Evolutionary conservation across 345 rosid genomes (phyloP), one percentile per base, ranked within the genome.

Genomic region (Odontarrhena argentea): DNA sequence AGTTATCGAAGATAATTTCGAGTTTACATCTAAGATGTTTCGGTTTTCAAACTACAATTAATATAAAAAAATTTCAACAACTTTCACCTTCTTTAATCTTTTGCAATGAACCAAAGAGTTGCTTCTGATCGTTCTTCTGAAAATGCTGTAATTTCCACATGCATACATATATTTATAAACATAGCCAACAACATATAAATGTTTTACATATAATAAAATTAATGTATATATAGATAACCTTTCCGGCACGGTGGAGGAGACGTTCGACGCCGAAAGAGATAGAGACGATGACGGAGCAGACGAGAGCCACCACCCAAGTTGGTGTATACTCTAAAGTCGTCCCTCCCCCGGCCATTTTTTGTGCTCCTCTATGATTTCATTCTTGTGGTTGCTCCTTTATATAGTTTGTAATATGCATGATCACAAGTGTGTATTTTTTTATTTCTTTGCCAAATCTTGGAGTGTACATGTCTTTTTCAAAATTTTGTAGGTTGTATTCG

Each of bases 301-400:
- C 97, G 5, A 75, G 76, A 14, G 98, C 91, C 9, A 92, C 86
- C 11, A 91, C 85, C 97, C 97, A 87, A 6, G 96, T 91, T 9
- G 97, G 92, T 2, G 96, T 87, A 36, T 76, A 77, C 80, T 89
- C 96, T 46, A 92, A 78, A 9, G 79, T 74, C 18, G 80, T 74
- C 24, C 86, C 92, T 67, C 73, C 91, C 69, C 52, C 95, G 0
- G 82, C 79, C 96, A 85, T 79, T 12, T 7, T 40, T 28, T 55
- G 46, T 41, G 49, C 12, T 48, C 22, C n/a, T 57, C 65, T 12
- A 49, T 65, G 15, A 49, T 72, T 48, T 3, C 7, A 12, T 57
- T 22, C 38, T 12, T 32, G 36, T 32, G 36, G 36, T 8, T 10
- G 6, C 4, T 49, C 13, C 40, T 57, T 13, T 56, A 41, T 72